Percentiles rank a stretch among this genome's conserved stretches.
phyloP scores from a whole-genome alignment of 306 rosid genomes.

The Cicer bijugum region DNA sequence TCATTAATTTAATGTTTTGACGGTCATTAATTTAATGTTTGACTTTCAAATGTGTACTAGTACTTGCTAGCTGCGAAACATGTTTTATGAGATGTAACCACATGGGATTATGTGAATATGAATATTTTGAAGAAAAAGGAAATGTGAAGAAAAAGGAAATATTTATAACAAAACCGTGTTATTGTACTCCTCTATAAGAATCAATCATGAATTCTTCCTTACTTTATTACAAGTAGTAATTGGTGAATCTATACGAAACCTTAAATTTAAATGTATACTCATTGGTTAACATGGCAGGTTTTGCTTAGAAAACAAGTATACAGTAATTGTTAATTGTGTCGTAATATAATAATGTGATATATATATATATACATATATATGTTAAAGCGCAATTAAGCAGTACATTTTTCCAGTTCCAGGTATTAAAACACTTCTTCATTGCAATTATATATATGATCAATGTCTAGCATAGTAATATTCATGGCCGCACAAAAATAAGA shows the following conservation, averaged over 20 bases:
- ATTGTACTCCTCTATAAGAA: conserved; percentile 30
- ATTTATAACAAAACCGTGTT: neutral
- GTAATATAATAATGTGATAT: too few relatives aligned
- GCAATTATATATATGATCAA: too few relatives aligned
- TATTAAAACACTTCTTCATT: too few relatives aligned
- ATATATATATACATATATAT: too few relatives aligned
- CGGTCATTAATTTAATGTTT: conserved; percentile 37
- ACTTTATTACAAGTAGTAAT: neutral
- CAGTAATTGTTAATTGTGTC: too few relatives aligned
- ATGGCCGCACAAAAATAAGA: too few relatives aligned
- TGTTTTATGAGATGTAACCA: conserved; percentile 28
- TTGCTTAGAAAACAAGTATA: conserved; percentile 1
- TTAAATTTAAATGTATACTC: neutral
- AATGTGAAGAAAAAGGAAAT: neutral
- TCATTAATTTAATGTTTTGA: too few relatives aligned
- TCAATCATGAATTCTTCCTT: conserved; percentile 46
- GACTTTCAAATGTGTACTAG: conserved; percentile 39
- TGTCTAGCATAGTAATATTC: too few relatives aligned
- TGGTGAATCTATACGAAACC: neutral
- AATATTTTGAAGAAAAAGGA: conserved; percentile 9
- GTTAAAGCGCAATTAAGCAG: too few relatives aligned
- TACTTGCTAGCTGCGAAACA: conserved; percentile 25
- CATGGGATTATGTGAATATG: conserved; percentile 11
- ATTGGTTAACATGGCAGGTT: neutral
- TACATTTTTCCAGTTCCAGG: too few relatives aligned